A percentile compares a stretch with the other conserved stretches of the same genome.
These are phyloP conservation scores for Solanum pinnatisectum DNA, from an alignment of 257 asterid genomes.

Conservation along the genomic window DNA sequence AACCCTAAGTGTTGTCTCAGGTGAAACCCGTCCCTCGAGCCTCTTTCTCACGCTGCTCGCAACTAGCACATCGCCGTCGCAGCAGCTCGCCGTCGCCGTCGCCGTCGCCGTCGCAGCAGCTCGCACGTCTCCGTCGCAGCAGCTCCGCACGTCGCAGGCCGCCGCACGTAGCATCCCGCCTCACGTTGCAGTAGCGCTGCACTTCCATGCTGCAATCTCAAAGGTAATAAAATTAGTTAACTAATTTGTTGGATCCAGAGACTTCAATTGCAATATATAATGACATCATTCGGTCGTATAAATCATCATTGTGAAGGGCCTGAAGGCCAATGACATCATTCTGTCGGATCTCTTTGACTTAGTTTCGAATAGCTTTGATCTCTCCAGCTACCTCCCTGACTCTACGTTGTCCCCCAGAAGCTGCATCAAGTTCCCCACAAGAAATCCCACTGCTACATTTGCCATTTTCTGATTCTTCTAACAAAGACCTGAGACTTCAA, in stretches of 20 bases:
- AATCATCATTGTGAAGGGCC: not conserved
- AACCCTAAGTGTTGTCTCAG: not conserved
- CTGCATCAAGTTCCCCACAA: conserved; percentile 21
- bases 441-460: not conserved
- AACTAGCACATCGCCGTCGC: not conserved
- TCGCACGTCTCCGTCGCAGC: not conserved
- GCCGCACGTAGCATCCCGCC: not conserved
- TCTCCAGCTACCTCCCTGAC: not conserved
- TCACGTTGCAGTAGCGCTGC: not conserved
- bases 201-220: not conserved
- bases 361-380: not conserved
- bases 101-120: no score
- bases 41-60: not conserved
- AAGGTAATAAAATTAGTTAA: not conserved
- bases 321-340: not conserved
- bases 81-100: no score
- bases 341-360: not conserved
- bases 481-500: not conserved
- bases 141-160: not conserved
- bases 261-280: not conserved
- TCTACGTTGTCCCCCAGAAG: not conserved
- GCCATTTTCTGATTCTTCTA: not conserved
- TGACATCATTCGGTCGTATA: not conserved
- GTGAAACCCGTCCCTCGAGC: not conserved
- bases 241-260: not conserved